Percentiles rank a stretch among this genome's conserved stretches.
These are phyloP conservation scores for Fraxinus excelsior DNA, from an alignment of 257 asterid genomes.

Conservation along the genomic window DNA sequence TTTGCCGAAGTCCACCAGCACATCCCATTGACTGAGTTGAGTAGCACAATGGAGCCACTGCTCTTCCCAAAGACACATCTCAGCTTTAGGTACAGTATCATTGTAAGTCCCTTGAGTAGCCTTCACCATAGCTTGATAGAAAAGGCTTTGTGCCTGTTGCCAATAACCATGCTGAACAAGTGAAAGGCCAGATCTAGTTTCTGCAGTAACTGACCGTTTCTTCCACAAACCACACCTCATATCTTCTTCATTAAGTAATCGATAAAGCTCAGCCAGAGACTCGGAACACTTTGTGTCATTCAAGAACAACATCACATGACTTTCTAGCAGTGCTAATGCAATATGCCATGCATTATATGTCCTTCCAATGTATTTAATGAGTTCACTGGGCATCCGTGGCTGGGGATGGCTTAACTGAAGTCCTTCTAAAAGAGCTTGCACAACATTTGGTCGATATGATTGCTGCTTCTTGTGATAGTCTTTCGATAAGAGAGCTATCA, in stretches of 20 bases:
- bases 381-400: constrained; percentile 99
- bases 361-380: constrained; percentile 93
- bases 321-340: constrained; percentile 88
- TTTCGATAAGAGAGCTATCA: constrained; percentile 89
- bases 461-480: constrained; percentile 99
- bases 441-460: constrained; percentile 89
- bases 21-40: constrained; percentile 99
- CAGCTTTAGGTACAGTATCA: constrained; percentile 96
- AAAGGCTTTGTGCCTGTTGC: constrained; percentile 98
- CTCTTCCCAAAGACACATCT: constrained; percentile 99
- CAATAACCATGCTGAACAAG: constrained; percentile 99
- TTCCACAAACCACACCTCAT: constrained; percentile 99
- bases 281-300: constrained; percentile 94
- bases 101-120: constrained; percentile 99
- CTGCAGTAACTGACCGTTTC: constrained; percentile 94
- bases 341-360: constrained; percentile 99
- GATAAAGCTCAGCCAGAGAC: constrained; percentile 98
- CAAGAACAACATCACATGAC: constrained; percentile 95
- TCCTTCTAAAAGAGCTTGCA: constrained; percentile 99
- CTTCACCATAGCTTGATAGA: constrained; percentile 97
- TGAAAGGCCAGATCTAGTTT: constrained; percentile 96
- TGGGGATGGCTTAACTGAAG: constrained; percentile 99
- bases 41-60: constrained; percentile 97
- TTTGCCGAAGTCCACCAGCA: constrained; percentile 91
- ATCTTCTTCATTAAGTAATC: constrained; percentile 95